Evolutionary conservation across 768 basidiomycete genomes (phyloP).

Genomic region (Leucogyrophana mollusca): DNA sequence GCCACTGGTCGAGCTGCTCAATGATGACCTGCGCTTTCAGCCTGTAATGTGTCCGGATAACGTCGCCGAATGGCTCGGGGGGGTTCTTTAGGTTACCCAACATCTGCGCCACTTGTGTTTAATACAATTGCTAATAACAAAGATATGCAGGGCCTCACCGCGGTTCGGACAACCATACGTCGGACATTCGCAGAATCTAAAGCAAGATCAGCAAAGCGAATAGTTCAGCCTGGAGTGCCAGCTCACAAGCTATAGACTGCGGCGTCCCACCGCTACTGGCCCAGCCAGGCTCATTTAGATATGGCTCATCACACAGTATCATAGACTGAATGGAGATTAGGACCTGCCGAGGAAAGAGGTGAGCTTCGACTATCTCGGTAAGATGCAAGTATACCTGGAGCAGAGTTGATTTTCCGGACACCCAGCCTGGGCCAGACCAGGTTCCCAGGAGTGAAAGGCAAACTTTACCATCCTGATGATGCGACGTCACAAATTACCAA

Average conservation of each 20-base stretch:
- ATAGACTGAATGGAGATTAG: constrained; percentile 95
- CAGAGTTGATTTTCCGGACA: constrained; percentile 84
- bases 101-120: constrained; percentile 52
- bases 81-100: constrained; percentile 78
- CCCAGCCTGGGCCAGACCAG: constrained; percentile 93
- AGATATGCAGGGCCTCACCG: constrained; percentile 44
- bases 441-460: constrained; percentile 90
- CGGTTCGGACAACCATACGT: constrained; percentile 88
- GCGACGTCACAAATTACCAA: neutral
- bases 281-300: constrained; percentile 92
- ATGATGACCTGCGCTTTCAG: constrained; percentile 73
- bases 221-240: neutral
- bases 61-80: constrained; percentile 82
- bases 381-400: constrained; percentile 57
- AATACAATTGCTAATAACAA: constrained; percentile 4
- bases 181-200: constrained; percentile 90
- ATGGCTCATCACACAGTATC: constrained; percentile 92
- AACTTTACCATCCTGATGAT: constrained; percentile 82
- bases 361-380: neutral
- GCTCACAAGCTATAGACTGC: constrained; percentile 74
- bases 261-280: constrained; percentile 69
- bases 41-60: constrained; percentile 89
- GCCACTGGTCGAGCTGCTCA: constrained; percentile 79
- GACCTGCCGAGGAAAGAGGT: constrained; percentile 39
- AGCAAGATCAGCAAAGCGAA: constrained; percentile 9